phyloP scores from a whole-genome alignment of 768 basidiomycete genomes.

The Suillus plorans region DNA sequence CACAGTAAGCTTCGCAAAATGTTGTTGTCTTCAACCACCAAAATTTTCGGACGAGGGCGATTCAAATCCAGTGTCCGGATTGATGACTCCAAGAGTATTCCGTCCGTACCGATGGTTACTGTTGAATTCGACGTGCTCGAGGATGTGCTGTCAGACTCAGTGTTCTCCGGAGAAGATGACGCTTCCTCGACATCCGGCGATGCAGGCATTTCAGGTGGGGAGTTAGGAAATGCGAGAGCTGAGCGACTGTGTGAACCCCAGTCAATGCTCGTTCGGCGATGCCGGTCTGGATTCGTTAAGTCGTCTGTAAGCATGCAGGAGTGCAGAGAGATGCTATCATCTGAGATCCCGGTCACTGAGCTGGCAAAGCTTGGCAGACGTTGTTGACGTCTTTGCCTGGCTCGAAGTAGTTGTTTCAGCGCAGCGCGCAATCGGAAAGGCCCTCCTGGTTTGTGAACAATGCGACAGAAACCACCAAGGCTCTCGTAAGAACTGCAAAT shows the following conservation, averaged over 20 bases:
- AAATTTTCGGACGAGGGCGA: constrained; percentile 55
- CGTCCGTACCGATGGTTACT: constrained; percentile 56
- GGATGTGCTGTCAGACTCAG: constrained; percentile 11
- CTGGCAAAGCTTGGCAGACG: constrained; percentile 20
- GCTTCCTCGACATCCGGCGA: constrained; percentile 32
- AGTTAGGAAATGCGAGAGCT: constrained; percentile 8
- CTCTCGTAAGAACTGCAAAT: constrained; percentile 71
- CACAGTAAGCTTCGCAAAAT: constrained; percentile 83
- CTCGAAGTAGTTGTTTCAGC: constrained; percentile 47
- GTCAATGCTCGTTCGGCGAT: constrained; percentile 34
- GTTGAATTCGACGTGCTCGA: constrained; percentile 36
- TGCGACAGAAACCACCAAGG: constrained; percentile 85
- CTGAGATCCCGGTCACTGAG: constrained; percentile 17
- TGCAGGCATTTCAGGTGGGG: constrained; percentile 13
- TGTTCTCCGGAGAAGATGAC: constrained; percentile 16
- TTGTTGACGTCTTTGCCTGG: constrained; percentile 30
- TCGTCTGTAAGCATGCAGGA: constrained; percentile 30
- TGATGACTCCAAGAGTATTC: constrained; percentile 69
- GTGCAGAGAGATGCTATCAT: constrained; percentile 27
- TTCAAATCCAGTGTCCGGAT: constrained; percentile 47
- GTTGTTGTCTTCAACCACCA: constrained; percentile 89
- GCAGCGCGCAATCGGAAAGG: constrained; percentile 69
- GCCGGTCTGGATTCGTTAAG: constrained; percentile 19
- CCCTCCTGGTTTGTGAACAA: constrained; percentile 87
- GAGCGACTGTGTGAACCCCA: constrained; percentile 22